Evolutionary conservation across 2,329 filamentous ascomycete genomes (phyloP).

Genomic region (Talaromyces sp.): DNA sequence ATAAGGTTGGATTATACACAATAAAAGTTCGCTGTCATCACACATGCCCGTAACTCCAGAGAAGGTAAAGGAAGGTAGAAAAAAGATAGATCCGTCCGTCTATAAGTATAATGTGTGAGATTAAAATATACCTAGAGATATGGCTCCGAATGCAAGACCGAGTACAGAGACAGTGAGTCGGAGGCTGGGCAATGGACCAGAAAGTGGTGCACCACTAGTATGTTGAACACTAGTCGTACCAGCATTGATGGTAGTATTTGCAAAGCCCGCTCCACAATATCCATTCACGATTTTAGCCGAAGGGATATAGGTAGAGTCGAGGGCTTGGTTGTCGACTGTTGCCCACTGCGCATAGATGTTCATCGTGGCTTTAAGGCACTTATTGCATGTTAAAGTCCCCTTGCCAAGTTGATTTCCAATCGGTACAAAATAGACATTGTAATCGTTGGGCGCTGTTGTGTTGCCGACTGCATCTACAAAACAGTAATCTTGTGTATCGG

Average conservation of each 20-base stretch:
- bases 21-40: constrained; percentile 30
- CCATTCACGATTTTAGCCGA: constrained; percentile 76
- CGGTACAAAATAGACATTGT: constrained; percentile 83
- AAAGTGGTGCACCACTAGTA: constrained; percentile 9
- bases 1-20: not conserved
- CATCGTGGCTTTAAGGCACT: constrained; percentile 81
- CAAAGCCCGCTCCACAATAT: constrained; percentile 60
- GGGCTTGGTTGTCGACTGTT: constrained; percentile 64
- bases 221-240: constrained; percentile 18
- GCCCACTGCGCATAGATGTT: constrained; percentile 72
- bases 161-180: constrained; percentile 9
- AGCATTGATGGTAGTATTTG: constrained; percentile 50
- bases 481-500: constrained; percentile 67
- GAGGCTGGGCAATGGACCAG: constrained; percentile 4
- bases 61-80: constrained; percentile 4
- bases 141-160: constrained; percentile 8
- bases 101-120: not conserved
- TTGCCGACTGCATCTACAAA: constrained; percentile 87
- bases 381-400: constrained; percentile 71
- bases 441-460: constrained; percentile 66
- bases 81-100: constrained; percentile 4
- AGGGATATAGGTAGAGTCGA: constrained; percentile 68
- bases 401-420: constrained; percentile 72
- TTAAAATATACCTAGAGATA: constrained; percentile 13
- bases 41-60: constrained; percentile 25